Base-by-base conservation (phyloP, 345 rosid species). In the Arabidopsis arenosa region DNA sequence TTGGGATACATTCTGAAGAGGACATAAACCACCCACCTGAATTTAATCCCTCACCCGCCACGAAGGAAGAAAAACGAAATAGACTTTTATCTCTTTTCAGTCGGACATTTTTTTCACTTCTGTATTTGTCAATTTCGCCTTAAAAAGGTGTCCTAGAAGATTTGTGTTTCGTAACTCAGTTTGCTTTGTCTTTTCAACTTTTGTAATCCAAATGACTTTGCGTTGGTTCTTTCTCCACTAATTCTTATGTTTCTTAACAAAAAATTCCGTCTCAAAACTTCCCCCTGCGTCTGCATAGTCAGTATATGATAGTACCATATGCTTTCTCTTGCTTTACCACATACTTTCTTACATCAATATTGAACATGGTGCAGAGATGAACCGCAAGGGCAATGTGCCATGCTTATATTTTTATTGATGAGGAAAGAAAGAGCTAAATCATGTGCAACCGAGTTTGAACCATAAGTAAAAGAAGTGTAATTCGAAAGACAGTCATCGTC, bases 1-100 rank as follows among this genome's bases (percentile, higher is more conserved):
- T 77, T 92, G 89, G 97, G 95, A 45, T 91, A 87, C 72, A 83
- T 91, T 23, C 15, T 91, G 86, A 89, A 89, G 86, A 84, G 81
- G 62, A 75, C 89, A 61, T 90, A 80, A 49, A 88, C 73, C 48
- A 55, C 45, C 45, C 10, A 43, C 70, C 39, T 3, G n/a, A 66
- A 47, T n/a, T 55, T 8, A 30, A 54, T 23, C 15, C 48, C 63
- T 26, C 62, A 28, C 45, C 45, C 35, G 7, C 75, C 59, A 64
- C 71, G 60, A 70, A 66, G 74, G 33, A 63, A 44, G 23, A 5
- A 43, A 15, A 32, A 53, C 1, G 9, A 51, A 49, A 61, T 23
- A 51, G 36, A 61, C 65, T 11, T 62, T 62, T 55, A 77, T 64
- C 76, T 71, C 72, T 70, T 26, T 26, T 63, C 54, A 44, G 51